These are phyloP conservation scores for Psidium friedrichsthalianum DNA, from an alignment of 345 rosid genomes.

Conservation along the genomic window DNA sequence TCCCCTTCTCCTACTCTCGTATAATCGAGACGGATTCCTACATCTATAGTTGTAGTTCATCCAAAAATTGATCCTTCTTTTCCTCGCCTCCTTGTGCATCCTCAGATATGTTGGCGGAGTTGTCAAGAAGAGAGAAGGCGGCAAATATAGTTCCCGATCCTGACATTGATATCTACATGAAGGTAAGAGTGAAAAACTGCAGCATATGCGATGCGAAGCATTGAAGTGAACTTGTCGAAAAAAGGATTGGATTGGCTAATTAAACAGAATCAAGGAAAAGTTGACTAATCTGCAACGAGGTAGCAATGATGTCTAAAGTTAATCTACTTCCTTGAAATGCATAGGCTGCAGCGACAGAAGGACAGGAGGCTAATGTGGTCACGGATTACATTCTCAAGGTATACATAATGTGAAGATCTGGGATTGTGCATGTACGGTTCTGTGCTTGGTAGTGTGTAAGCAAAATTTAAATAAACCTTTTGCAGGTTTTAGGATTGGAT, in stretches of 20 bases:
- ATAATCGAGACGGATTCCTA: neutral
- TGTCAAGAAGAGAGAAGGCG: conserved; percentile 68
- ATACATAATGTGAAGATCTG: neutral
- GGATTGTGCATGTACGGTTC: neutral
- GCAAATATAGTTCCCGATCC: conserved; percentile 76
- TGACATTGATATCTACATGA: conserved; percentile 75
- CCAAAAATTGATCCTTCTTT: neutral
- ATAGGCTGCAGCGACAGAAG: conserved; percentile 37
- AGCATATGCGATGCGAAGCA: neutral
- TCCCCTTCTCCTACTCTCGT: neutral
- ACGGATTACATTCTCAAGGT: conserved; percentile 49
- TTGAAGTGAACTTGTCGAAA: neutral
- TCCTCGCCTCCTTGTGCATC: neutral
- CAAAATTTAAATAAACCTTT: neutral
- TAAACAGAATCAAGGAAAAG: neutral
- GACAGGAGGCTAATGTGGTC: conserved; percentile 31
- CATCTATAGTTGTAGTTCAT: neutral
- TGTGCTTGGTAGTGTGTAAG: no score
- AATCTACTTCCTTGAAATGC: neutral
- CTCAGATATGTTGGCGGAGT: conserved; percentile 59
- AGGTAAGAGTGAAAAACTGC: conserved; percentile 12
- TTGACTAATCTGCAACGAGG: neutral
- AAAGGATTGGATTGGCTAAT: neutral
- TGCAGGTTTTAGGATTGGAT: conserved; percentile 65
- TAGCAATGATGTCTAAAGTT: neutral